Conservation (phyloP, 2,329 filamentous ascomycete species). For the Karstenula rhodostoma region DNA sequence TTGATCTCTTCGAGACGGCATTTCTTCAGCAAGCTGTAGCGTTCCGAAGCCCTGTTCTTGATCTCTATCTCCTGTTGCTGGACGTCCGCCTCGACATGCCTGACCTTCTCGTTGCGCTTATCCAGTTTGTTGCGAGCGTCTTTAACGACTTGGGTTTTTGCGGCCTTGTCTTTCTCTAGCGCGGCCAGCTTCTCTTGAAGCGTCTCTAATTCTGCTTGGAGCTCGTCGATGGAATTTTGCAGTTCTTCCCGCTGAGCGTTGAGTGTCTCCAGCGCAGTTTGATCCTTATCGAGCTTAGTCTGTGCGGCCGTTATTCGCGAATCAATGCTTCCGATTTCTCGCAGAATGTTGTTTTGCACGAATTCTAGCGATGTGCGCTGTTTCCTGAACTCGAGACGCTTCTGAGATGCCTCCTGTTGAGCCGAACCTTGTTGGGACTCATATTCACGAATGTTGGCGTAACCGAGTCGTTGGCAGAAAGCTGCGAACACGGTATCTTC, state of each 20-base stretch:
- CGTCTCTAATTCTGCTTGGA: constrained; percentile 79
- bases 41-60: constrained; percentile 82
- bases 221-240: constrained; percentile 73
- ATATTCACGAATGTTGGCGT: constrained; percentile 89
- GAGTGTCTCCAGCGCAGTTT: constrained; percentile 69
- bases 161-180: constrained; percentile 71
- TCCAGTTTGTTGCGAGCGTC: constrained; percentile 81
- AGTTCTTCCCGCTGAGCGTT: constrained; percentile 77
- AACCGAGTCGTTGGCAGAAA: constrained; percentile 89
- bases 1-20: constrained; percentile 95
- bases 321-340: constrained; percentile 74
- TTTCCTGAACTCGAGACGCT: constrained; percentile 84
- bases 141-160: constrained; percentile 78
- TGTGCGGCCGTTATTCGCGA: constrained; percentile 74
- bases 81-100: constrained; percentile 76
- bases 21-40: constrained; percentile 83
- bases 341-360: constrained; percentile 70
- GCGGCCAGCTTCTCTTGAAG: constrained; percentile 76
- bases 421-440: constrained; percentile 91
- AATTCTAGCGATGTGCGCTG: constrained; percentile 73
- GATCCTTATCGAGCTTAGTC: constrained; percentile 70
- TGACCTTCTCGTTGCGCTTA: constrained; percentile 84
- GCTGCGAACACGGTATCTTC: constrained; percentile 86
- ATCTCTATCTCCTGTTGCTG: constrained; percentile 82
- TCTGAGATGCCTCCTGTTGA: constrained; percentile 88